Conservation (phyloP, 352 stramenopile genomes). For the Globisporangium iwayamae region DNA sequence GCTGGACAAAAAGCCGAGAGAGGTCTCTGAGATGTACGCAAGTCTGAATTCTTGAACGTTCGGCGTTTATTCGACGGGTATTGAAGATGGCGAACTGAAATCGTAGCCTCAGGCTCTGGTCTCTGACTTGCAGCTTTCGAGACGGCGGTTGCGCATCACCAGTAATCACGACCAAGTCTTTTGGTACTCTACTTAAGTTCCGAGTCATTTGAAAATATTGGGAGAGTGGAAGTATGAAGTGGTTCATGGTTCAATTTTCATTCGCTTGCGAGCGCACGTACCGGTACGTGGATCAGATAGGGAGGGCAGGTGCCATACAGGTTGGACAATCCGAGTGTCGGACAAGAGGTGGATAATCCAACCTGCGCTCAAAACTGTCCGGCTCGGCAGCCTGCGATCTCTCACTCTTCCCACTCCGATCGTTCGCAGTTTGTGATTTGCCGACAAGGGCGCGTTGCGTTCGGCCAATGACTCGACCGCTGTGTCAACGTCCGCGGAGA, state of each 20-base stretch:
- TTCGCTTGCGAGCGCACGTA: not conserved
- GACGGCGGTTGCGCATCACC: not conserved
- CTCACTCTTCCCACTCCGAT: too few species aligned
- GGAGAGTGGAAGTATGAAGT: not conserved
- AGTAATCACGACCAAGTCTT: not conserved
- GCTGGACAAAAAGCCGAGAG: too few species aligned
- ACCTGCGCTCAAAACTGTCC: not conserved
- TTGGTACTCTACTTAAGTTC: not conserved
- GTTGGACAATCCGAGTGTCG: not conserved
- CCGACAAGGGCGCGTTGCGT: not conserved
- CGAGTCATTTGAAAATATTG: not conserved
- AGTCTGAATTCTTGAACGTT: too few species aligned
- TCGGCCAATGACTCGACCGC: too few species aligned
- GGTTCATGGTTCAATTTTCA: not conserved
- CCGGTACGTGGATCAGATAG: not conserved
- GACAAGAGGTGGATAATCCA: not conserved
- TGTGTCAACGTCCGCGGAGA: too few species aligned
- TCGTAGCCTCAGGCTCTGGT: not conserved
- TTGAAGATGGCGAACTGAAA: not conserved
- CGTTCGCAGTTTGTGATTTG: not conserved
- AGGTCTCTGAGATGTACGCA: too few species aligned
- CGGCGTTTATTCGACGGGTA: too few species aligned
- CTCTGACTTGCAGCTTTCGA: not conserved
- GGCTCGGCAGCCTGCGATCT: not conserved
- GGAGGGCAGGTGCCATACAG: not conserved